These are phyloP conservation scores for Canna indica DNA, from an alignment of 176 grass and related monocot species.

Conservation along the genomic window DNA sequence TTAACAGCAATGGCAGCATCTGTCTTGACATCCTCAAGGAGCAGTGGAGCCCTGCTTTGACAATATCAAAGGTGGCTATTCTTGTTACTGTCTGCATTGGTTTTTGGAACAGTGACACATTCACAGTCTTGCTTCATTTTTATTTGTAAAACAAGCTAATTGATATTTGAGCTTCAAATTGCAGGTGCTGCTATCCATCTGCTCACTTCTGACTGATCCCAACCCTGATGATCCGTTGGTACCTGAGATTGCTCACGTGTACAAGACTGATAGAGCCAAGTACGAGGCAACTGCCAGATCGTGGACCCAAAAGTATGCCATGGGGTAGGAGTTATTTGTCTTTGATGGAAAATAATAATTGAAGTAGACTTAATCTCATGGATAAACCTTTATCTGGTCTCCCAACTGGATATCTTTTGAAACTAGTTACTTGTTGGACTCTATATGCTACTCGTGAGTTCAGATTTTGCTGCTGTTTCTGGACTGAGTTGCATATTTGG, in stretches of 20 bases:
- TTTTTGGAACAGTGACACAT: not conserved
- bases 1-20: slow-evolving; percentile 83
- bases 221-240: slow-evolving; percentile 72
- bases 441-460: too few relatives aligned
- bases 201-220: slow-evolving; percentile 66
- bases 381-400: too few relatives aligned
- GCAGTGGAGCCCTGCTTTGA: slow-evolving; percentile 78
- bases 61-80: slow-evolving; percentile 52
- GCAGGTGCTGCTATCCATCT: slow-evolving; percentile 61
- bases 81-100: not conserved
- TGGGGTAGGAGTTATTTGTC: too few relatives aligned
- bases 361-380: too few relatives aligned
- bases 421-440: too few relatives aligned
- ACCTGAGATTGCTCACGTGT: slow-evolving; percentile 79
- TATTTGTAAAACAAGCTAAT: not conserved
- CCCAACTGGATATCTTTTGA: too few relatives aligned
- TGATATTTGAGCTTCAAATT: not conserved
- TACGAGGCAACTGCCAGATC: slow-evolving; percentile 53
- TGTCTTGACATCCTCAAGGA: slow-evolving; percentile 90
- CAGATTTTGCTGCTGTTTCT: too few relatives aligned
- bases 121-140: not conserved
- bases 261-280: slow-evolving; percentile 46
- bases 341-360: too few relatives aligned
- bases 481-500: too few relatives aligned
- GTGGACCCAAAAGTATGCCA: slow-evolving; percentile 76